A percentile compares a stretch with the other conserved stretches of the same genome.
Evolutionary conservation across 306 rosid genomes (phyloP).

Genomic region (Sechiopsis laciniata): DNA sequence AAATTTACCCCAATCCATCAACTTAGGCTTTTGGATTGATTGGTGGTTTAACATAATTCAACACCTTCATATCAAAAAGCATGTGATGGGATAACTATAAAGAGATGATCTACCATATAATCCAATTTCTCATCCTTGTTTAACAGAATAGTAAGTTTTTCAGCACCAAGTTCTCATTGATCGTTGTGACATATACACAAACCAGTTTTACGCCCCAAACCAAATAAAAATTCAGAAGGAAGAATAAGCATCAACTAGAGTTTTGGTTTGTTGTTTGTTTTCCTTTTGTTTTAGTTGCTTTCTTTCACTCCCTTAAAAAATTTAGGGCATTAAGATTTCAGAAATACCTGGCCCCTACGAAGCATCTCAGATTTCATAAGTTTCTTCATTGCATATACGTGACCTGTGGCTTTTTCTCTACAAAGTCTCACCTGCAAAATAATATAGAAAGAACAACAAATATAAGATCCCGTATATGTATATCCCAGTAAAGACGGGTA

Average conservation of each 20-base stretch:
- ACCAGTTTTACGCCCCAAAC: not conserved
- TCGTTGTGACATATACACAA: not conserved
- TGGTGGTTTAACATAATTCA: too few relatives aligned
- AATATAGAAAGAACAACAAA: not conserved
- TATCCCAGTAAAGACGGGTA: not conserved
- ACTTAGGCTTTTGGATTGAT: too few relatives aligned
- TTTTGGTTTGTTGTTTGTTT: not conserved
- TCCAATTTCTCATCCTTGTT: not conserved
- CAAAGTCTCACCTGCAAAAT: constrained; percentile 22
- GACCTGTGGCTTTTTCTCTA: too few relatives aligned
- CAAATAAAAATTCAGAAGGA: not conserved
- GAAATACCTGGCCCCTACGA: constrained; percentile 39
- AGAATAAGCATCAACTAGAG: not conserved
- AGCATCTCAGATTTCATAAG: too few relatives aligned
- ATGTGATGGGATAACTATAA: not conserved
- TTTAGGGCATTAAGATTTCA: not conserved
- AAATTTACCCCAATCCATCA: too few relatives aligned
- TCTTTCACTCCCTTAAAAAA: not conserved
- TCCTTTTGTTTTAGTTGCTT: too few relatives aligned
- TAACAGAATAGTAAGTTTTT: too few relatives aligned
- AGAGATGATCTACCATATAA: not conserved
- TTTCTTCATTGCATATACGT: too few relatives aligned
- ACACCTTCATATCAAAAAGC: not conserved
- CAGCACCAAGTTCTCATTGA: too few relatives aligned
- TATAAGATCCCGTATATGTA: not conserved